Base-by-base conservation (phyloP, 2,329 filamentous ascomycete species). In the Aspergillus sergii region DNA sequence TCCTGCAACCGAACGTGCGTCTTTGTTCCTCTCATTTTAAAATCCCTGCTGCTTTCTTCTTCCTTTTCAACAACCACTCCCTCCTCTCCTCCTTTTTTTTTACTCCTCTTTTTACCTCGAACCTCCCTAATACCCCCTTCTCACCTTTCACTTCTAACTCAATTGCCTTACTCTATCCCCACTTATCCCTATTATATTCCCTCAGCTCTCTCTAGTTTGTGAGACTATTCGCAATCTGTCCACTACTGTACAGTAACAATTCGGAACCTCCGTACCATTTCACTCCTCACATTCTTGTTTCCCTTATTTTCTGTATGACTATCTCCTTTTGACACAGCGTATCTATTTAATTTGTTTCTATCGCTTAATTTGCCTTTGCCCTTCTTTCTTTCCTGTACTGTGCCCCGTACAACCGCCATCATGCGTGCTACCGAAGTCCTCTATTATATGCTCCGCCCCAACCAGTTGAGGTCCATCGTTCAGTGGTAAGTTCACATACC, bases 401-500 rank as follows among this genome's bases (percentile, higher is more conserved):
- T 59, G 32, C 51, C 54, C 36, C 36, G 55, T 51, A 23, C 50
- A n/a, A 62, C 74, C 26, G 26, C 14, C 48, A 51, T 30, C 55
- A 81, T 81, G 79, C 76, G 76, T 68, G 66, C 75, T 69, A 70
- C 80, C 61, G 75, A 87, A 70, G 78, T 88, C 64, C 74, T 91
- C 66, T 95, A 94, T 82, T 91, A 89, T 73, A 78, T 89, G 63
- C 81, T 91, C 68, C 93, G 96, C 79, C 91, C 92, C 41, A 85
- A 84, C 69, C 86, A 97, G 82, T 82, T 97, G 76, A 89, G 92
- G 74, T 85, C 91, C 54, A 93, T 97, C 67, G 84, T 96, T 66
- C 93, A 97, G 89, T 97, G 93, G 93, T 95, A 84, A 70, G 83
- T 73, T 60, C 46, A 28, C 14, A 32, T 32, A 23, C 30, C 41